These are phyloP conservation scores for Colletotrichum sojae DNA, from an alignment of 2,329 filamentous ascomycete species.

Conservation along the genomic window DNA sequence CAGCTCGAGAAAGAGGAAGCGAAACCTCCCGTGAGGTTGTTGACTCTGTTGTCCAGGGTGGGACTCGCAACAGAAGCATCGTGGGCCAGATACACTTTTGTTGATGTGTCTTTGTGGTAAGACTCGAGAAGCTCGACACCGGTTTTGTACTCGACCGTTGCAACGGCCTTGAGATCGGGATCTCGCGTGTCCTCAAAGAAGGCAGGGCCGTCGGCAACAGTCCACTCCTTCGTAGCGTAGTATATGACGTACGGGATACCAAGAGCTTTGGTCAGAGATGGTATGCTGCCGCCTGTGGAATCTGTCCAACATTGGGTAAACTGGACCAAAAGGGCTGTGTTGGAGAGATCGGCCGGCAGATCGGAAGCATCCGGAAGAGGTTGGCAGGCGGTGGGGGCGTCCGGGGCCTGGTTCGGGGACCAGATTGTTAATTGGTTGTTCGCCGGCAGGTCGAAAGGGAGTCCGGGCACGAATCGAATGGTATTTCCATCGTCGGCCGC, in stretches of 20 bases:
- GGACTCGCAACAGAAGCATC: background rate
- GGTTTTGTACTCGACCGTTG: background rate
- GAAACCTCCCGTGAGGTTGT: slow-evolving; percentile 11
- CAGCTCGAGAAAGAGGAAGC: slow-evolving; percentile 51
- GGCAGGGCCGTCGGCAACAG: slow-evolving; percentile 56
- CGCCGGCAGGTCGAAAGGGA: slow-evolving; percentile 17
- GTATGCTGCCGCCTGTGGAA: background rate
- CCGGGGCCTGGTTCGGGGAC: slow-evolving; percentile 5
- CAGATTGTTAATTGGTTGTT: slow-evolving; percentile 16
- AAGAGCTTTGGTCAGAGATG: slow-evolving; percentile 43
- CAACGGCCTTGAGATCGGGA: slow-evolving; percentile 7
- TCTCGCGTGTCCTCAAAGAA: slow-evolving; percentile 45
- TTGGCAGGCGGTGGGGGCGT: slow-evolving; percentile 3
- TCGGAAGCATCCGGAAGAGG: background rate
- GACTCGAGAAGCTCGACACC: slow-evolving; percentile 16
- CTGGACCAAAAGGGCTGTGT: background rate
- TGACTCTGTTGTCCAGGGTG: background rate
- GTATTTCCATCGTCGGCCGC: slow-evolving; percentile 39
- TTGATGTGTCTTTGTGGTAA: background rate
- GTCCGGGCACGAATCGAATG: slow-evolving; percentile 43
- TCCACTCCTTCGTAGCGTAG: slow-evolving; percentile 56
- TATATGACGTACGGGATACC: slow-evolving; percentile 57
- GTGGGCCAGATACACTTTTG: background rate
- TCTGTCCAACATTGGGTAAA: slow-evolving; percentile 19
- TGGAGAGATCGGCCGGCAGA: slow-evolving; percentile 7